Percentiles rank a stretch among this genome's conserved stretches.
Evolutionary conservation across 768 basidiomycete genomes (phyloP).

Genomic region (Trametes villosa): DNA sequence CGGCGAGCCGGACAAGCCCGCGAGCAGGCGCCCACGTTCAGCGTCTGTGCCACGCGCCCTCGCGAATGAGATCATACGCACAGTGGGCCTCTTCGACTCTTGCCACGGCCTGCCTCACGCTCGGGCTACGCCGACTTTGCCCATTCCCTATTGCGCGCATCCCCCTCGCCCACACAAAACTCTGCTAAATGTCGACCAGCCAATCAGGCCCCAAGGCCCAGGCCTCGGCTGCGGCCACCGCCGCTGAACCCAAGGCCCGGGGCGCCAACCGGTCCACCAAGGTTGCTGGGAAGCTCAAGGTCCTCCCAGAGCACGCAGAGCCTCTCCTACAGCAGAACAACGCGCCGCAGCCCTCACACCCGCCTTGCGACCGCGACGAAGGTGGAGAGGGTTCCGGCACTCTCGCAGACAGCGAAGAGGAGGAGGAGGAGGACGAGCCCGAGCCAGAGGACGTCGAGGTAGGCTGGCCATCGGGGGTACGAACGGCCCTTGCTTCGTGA

Average conservation of each 20-base stretch:
- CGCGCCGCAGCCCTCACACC: conserved; percentile 12
- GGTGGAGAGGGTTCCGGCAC: conserved; percentile 35
- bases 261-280: conserved; percentile 83
- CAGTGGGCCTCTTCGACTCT: background rate
- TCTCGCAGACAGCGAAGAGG: conserved; percentile 65
- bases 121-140: background rate
- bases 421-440: conserved; percentile 63
- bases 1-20: background rate
- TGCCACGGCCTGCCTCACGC: conserved; percentile 1
- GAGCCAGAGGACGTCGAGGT: conserved; percentile 69
- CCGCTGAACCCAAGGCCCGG: conserved; percentile 57
- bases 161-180: background rate
- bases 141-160: background rate
- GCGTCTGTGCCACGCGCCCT: no score
- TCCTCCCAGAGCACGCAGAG: conserved; percentile 84
- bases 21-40: background rate
- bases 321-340: conserved; percentile 36
- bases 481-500: background rate
- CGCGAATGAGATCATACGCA: conserved; percentile 19
- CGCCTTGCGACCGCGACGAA: conserved; percentile 26
- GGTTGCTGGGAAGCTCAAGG: conserved; percentile 84
- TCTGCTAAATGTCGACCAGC: conserved; percentile 22
- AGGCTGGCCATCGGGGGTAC: conserved; percentile 25
- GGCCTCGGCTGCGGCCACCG: background rate
- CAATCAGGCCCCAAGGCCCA: conserved; percentile 24